Percentiles rank a stretch among this genome's conserved stretches.
These are phyloP conservation scores for Phytophthora sp. DNA, from an alignment of 352 stramenopile genomes.

Conservation along the genomic window DNA sequence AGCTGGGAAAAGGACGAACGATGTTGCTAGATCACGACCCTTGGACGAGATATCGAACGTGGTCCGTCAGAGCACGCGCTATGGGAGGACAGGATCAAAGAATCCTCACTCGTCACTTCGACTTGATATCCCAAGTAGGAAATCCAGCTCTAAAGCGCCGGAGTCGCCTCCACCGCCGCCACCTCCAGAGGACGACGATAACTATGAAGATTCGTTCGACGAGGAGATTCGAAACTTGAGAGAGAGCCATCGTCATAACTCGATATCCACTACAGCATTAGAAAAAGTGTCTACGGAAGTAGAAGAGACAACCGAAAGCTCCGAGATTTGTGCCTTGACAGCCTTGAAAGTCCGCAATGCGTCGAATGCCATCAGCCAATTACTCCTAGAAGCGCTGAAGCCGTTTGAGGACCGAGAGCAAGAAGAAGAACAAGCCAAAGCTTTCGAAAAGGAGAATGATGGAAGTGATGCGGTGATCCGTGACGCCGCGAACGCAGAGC, in stretches of 20 bases:
- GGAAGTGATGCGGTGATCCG: slow-evolving; percentile 15
- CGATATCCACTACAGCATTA: slow-evolving; percentile 16
- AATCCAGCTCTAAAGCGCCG: not conserved
- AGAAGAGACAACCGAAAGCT: slow-evolving; percentile 2
- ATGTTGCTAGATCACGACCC: slow-evolving; percentile 25
- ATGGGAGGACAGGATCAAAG: slow-evolving; percentile 20
- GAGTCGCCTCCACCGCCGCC: slow-evolving; percentile 28
- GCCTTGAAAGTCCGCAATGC: slow-evolving; percentile 41
- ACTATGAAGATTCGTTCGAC: slow-evolving; percentile 55
- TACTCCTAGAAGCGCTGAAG: slow-evolving; percentile 52
- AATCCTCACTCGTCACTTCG: slow-evolving; percentile 6
- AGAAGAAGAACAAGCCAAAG: slow-evolving; percentile 41
- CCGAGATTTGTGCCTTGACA: slow-evolving; percentile 2
- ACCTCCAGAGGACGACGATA: slow-evolving; percentile 26
- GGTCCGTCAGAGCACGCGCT: slow-evolving; percentile 51
- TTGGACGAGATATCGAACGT: slow-evolving; percentile 44
- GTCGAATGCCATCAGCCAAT: slow-evolving; percentile 51
- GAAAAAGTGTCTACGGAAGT: slow-evolving; percentile 24
- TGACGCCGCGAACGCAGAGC: slow-evolving; percentile 19
- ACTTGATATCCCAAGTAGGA: slow-evolving; percentile 9
- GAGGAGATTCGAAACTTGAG: slow-evolving; percentile 48
- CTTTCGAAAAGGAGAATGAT: slow-evolving; percentile 12
- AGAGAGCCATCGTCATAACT: slow-evolving; percentile 18
- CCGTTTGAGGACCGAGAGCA: slow-evolving; percentile 52
- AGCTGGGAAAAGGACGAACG: not conserved